A percentile compares a stretch with the other conserved stretches of the same genome.
These are phyloP conservation scores for Puccinia novopanici DNA, from an alignment of 1,284 basidiomycete genomes.

Conservation along the genomic window DNA sequence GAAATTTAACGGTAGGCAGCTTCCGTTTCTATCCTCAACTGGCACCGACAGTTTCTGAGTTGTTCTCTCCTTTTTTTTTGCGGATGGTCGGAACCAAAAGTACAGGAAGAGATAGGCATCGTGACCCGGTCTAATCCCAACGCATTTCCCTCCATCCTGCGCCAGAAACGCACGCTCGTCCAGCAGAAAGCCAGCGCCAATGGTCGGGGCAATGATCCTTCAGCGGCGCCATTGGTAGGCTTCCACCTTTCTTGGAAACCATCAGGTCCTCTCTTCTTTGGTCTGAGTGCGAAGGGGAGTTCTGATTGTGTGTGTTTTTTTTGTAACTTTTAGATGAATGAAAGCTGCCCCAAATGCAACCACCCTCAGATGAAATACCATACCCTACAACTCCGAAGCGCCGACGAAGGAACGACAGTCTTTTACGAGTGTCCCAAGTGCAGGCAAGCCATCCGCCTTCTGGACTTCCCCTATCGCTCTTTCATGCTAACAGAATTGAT, in stretches of 20 bases:
- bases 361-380: constrained; percentile 61
- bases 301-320: not conserved
- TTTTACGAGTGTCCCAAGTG: constrained; percentile 60
- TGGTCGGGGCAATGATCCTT: constrained; percentile 10
- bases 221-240: constrained; percentile 38
- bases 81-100: constrained; percentile 62
- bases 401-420: constrained; percentile 60
- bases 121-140: constrained; percentile 86
- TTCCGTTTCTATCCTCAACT: not conserved
- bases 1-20: constrained; percentile 18
- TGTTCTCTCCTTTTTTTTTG: not conserved
- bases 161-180: constrained; percentile 75
- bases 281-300: not conserved
- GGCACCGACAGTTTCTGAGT: too few relatives aligned
- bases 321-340: constrained; percentile 69
- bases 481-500: not conserved
- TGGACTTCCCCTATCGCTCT: not conserved
- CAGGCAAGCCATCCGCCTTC: constrained; percentile 52
- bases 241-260: not conserved
- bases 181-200: constrained; percentile 12
- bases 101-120: constrained; percentile 88
- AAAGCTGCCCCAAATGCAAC: constrained; percentile 82
- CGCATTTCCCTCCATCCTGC: constrained; percentile 86
- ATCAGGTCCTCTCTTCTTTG: not conserved
- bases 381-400: constrained; percentile 61